These are phyloP conservation scores for Mariannaea sp. DNA, from an alignment of 2,329 filamentous ascomycete species.

Conservation along the genomic window DNA sequence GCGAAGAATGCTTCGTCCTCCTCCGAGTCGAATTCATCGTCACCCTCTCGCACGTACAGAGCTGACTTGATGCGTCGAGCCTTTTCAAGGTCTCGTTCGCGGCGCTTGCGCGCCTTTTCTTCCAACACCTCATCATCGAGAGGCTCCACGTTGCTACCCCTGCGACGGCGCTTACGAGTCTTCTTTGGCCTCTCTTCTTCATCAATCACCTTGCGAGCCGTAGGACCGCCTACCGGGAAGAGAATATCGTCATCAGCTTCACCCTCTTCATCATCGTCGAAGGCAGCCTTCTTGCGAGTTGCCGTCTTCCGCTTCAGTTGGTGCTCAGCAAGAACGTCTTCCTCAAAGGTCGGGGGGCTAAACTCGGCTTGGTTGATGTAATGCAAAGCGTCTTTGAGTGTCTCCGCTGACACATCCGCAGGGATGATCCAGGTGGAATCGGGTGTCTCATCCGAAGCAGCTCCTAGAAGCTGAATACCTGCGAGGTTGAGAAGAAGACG, in stretches of 20 bases:
- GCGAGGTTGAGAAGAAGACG: conserved; percentile 81
- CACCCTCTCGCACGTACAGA: conserved; percentile 78
- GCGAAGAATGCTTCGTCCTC: conserved; percentile 74
- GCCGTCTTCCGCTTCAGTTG: conserved; percentile 75
- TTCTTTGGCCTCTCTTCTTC: conserved; percentile 60
- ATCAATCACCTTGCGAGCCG: conserved; percentile 57
- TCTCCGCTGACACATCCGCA: conserved; percentile 62
- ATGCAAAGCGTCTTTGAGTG: conserved; percentile 71
- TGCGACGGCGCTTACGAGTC: conserved; percentile 51
- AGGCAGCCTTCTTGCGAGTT: conserved; percentile 61
- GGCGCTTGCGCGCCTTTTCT: conserved; percentile 64
- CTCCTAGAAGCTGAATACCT: conserved; percentile 66
- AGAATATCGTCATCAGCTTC: conserved; percentile 56
- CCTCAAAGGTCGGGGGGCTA: conserved; percentile 76
- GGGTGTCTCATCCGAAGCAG: conserved; percentile 67
- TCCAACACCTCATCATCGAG: conserved; percentile 67
- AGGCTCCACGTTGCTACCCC: conserved; percentile 49
- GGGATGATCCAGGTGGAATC: conserved; percentile 83
- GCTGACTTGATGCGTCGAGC: conserved; percentile 81
- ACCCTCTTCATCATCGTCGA: conserved; percentile 71
- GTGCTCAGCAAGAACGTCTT: conserved; percentile 74
- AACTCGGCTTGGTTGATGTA: conserved; percentile 79
- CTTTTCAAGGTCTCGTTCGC: conserved; percentile 76
- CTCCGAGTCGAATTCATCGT: conserved; percentile 87
- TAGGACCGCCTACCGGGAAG: conserved; percentile 73